These are phyloP conservation scores for Lactarius quietus DNA, from an alignment of 768 basidiomycete species.

Conservation along the genomic window DNA sequence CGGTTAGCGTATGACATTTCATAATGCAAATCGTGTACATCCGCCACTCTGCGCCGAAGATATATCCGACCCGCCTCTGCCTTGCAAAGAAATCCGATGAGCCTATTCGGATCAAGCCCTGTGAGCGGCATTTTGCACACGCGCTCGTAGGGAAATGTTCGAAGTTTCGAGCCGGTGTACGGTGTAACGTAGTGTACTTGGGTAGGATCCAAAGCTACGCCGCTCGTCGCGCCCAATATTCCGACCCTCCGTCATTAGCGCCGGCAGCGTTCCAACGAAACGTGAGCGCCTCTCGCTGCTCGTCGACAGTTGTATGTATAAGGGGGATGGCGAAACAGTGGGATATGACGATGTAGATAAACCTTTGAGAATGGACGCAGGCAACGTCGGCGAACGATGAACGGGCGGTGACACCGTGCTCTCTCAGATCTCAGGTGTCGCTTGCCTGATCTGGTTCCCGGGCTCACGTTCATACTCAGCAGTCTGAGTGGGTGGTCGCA, in stretches of 20 bases:
- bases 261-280: too few species aligned
- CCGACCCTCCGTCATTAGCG: constrained; percentile 34
- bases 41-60: constrained; percentile 63
- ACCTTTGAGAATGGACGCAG: constrained; percentile 28
- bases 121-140: too few species aligned
- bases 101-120: too few species aligned
- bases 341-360: constrained; percentile 49
- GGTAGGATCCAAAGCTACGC: constrained; percentile 37
- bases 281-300: constrained; percentile 34
- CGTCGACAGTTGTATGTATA: constrained; percentile 59
- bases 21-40: constrained; percentile 45
- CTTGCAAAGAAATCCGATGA: constrained; percentile 86
- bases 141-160: too few species aligned
- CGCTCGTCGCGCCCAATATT: constrained; percentile 16
- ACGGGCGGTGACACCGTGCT: constrained; percentile 23
- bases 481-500: constrained; percentile 47
- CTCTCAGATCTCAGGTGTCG: constrained; percentile 23
- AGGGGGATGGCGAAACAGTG: constrained; percentile 58
- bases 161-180: too few species aligned
- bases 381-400: constrained; percentile 26
- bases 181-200: constrained; percentile 64
- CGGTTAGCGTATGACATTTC: neutral
- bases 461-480: constrained; percentile 6
- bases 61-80: constrained; percentile 90
- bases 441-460: constrained; percentile 16